Evolutionary conservation across 495 filamentous ascomycete species (phyloP), one percentile per base, ranked within the genome.

Genomic region (Rhypophila decipiens): DNA sequence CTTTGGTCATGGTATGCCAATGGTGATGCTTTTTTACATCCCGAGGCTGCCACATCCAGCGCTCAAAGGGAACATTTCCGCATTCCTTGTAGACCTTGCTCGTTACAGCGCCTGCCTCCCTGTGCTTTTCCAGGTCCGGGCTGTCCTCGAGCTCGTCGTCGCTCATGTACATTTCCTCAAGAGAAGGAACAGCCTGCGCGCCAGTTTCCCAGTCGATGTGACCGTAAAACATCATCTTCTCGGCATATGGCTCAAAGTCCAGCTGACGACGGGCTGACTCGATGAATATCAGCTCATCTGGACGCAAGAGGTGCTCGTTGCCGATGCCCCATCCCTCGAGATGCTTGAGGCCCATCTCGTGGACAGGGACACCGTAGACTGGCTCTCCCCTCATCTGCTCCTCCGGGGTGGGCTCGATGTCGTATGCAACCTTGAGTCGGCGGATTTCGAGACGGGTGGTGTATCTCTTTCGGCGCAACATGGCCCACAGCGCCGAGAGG

Each of bases 211-310:
- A 47, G 55, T 82, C 66, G 24, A 79, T 61, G 55, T 74, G 77
- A 2, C 80, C 80, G 53, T 67, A 81, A n/a, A 73, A 44, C 53
- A 79, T 69, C 66, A 81, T 76, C 42, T 66, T 48, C 33, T 62
- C 37, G 38, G 73, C 63, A 55, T 71, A 63, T 12, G 51, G 23
- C 35, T 74, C 55, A 24, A 82, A 41, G 23, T 67, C 39, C 37
- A 83, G 42, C 11, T 63, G 40, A 23, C 83, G 57, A 33, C 67
- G 61, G 0, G 69, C 47, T 8, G 67, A 50, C 55, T 86, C 81
- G 36, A 60, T 51, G 31, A 73, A 44, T 7, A 85, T 49, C 48
- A 85, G 51, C 56, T 84, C 70, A 57, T 86, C 81, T 3, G 76
- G 69, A 12, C 75, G 65, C 17, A 73, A 27, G 13, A 87, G 63